These are phyloP conservation scores for Inonotus obliquus DNA, from an alignment of 1,284 basidiomycete species.

Conservation along the genomic window DNA sequence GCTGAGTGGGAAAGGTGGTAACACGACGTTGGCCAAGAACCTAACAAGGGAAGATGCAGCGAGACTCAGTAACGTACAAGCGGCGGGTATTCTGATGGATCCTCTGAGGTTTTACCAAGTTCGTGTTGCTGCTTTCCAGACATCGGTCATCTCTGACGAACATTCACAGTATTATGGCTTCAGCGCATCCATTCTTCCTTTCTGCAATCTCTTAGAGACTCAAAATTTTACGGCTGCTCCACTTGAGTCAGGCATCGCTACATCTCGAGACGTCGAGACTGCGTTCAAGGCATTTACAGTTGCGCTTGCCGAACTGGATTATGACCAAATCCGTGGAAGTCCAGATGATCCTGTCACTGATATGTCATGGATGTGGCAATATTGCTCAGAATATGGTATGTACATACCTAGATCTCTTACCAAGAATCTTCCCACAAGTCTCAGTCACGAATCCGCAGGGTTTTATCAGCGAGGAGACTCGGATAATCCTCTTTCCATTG, in stretches of 20 bases:
- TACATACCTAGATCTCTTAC: neutral
- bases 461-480: constrained; percentile 46
- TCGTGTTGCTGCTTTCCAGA: constrained; percentile 2
- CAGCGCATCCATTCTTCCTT: constrained; percentile 38
- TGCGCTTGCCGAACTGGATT: constrained; percentile 41
- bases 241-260: constrained; percentile 35
- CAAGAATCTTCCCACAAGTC: neutral
- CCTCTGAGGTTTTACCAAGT: constrained; percentile 47
- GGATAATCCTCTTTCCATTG: constrained; percentile 40
- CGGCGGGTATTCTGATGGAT: constrained; percentile 43
- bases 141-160: neutral
- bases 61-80: constrained; percentile 34
- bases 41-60: constrained; percentile 33
- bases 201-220: constrained; percentile 45
- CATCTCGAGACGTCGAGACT: constrained; percentile 29
- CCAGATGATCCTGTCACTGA: constrained; percentile 40
- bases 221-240: constrained; percentile 36
- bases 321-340: constrained; percentile 38
- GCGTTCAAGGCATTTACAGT: constrained; percentile 39
- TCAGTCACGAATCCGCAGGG: constrained; percentile 27
- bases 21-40: constrained; percentile 32
- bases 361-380: constrained; percentile 49
- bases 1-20: constrained; percentile 38
- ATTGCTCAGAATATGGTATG: constrained; percentile 49
- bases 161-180: constrained; percentile 42